phyloP scores from a whole-genome alignment of 352 stramenopile species.

The Globisporangium nunn region DNA sequence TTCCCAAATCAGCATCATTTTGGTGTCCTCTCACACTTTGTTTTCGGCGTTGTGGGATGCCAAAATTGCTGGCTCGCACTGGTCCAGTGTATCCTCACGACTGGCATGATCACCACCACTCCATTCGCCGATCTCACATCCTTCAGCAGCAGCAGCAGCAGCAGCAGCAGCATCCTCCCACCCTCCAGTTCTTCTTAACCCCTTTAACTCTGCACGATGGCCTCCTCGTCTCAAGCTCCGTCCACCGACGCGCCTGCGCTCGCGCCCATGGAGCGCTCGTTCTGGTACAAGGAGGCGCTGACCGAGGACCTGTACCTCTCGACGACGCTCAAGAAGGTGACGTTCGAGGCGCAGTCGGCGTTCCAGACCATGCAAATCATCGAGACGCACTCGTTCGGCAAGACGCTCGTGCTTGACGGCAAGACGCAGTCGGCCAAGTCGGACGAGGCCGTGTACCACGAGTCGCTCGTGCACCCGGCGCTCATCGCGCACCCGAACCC shows the following conservation, averaged over 20 bases:
- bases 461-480: constrained; percentile 91
- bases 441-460: constrained; percentile 95
- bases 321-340: constrained; percentile 85
- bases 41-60: neutral
- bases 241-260: constrained; percentile 25
- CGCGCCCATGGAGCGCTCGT: constrained; percentile 54
- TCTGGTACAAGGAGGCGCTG: constrained; percentile 86
- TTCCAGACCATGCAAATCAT: constrained; percentile 94
- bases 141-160: neutral
- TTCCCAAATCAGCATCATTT: too few relatives aligned
- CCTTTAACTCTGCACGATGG: neutral
- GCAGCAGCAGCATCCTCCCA: neutral
- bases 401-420: constrained; percentile 93
- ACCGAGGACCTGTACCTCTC: constrained; percentile 87
- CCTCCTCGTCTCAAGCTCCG: constrained; percentile 10
- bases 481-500: constrained; percentile 84
- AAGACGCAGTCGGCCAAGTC: constrained; percentile 92
- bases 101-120: neutral
- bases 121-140: constrained; percentile 5
- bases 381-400: constrained; percentile 89
- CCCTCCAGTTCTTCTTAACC: neutral
- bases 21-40: neutral
- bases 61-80: constrained; percentile 11
- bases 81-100: neutral
- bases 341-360: constrained; percentile 81